Evolutionary conservation across 345 rosid genomes (phyloP).

Genomic region (Cardamine occulta): DNA sequence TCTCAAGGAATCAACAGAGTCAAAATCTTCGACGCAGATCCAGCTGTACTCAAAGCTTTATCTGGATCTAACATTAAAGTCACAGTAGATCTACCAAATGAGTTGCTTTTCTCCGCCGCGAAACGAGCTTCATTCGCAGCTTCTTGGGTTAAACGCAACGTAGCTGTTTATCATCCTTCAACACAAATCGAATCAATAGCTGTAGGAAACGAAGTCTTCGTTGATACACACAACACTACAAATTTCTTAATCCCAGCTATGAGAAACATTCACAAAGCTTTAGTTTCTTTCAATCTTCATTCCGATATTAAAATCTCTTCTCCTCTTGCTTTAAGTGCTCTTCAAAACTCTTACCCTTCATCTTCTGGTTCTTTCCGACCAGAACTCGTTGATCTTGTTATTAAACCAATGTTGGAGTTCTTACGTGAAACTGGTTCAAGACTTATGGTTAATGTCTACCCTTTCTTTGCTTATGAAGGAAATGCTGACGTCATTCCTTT

Average conservation of each 20-base stretch:
- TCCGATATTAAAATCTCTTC: slow-evolving; percentile 77
- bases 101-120: slow-evolving; percentile 65
- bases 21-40: slow-evolving; percentile 83
- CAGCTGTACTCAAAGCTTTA: slow-evolving; percentile 73
- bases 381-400: slow-evolving; percentile 69
- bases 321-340: slow-evolving; percentile 83
- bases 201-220: slow-evolving; percentile 94
- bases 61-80: slow-evolving; percentile 79
- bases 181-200: slow-evolving; percentile 91
- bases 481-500: slow-evolving; percentile 90
- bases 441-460: slow-evolving; percentile 93
- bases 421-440: slow-evolving; percentile 86
- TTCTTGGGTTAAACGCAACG: slow-evolving; percentile 74
- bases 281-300: slow-evolving; percentile 61
- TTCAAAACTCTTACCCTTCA: slow-evolving; percentile 83
- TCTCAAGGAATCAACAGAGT: slow-evolving; percentile 73
- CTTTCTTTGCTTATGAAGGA: slow-evolving; percentile 89
- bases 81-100: slow-evolving; percentile 89
- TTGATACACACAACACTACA: slow-evolving; percentile 79
- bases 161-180: slow-evolving; percentile 66
- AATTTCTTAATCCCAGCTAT: slow-evolving; percentile 73
- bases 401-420: slow-evolving; percentile 80
- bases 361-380: slow-evolving; percentile 90
- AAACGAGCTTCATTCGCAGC: slow-evolving; percentile 58
- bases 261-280: slow-evolving; percentile 82